Conservation (phyloP, 352 stramenopile genomes). For the Pythium aquatile region DNA sequence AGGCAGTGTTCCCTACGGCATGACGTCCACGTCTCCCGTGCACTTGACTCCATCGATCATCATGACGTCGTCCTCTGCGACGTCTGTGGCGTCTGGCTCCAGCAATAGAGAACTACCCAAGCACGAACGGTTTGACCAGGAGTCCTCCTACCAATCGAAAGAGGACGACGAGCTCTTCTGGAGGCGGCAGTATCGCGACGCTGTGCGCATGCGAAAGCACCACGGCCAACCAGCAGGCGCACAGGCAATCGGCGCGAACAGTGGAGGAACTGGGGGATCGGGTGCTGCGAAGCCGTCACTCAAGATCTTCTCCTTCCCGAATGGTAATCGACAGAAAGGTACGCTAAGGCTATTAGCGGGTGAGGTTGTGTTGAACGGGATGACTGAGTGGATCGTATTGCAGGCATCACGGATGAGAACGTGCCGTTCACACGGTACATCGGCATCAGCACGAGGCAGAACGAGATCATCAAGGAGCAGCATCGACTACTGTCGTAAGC, state of each 20-base stretch:
- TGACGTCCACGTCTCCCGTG: constrained; percentile 26
- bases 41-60: constrained; percentile 10
- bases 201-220: constrained; percentile 33
- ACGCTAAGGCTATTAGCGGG: constrained; percentile 8
- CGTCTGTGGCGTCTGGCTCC: background rate
- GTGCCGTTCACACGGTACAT: constrained; percentile 71
- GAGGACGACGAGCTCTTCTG: constrained; percentile 34
- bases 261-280: background rate
- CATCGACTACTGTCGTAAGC: constrained; percentile 60
- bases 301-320: constrained; percentile 69
- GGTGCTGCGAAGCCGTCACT: constrained; percentile 39
- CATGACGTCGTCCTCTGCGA: background rate
- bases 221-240: constrained; percentile 7
- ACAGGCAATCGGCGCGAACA: background rate
- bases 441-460: constrained; percentile 67
- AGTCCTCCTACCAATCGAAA: constrained; percentile 29
- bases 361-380: background rate
- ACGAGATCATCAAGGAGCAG: constrained; percentile 77
- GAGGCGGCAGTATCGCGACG: constrained; percentile 32
- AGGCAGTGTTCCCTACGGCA: constrained; percentile 19
- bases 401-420: constrained; percentile 53
- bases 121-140: constrained; percentile 32
- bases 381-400: background rate
- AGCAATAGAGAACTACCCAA: constrained; percentile 21
- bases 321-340: constrained; percentile 45